A percentile compares a stretch with the other conserved stretches of the same genome.
Evolutionary conservation across 306 rosid species (phyloP).

Genomic region (Cicer judaicum): DNA sequence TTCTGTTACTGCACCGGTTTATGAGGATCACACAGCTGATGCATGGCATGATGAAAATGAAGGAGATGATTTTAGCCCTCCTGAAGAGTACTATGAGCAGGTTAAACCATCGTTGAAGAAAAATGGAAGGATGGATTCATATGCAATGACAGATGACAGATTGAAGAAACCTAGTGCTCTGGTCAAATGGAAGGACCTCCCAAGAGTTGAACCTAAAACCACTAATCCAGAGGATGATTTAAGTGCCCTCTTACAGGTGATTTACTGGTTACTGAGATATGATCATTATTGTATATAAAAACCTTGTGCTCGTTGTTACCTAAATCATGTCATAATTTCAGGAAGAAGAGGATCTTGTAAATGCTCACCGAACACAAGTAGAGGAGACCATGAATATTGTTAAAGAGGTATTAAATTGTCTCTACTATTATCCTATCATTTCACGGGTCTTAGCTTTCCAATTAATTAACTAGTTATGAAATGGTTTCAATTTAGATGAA

Average conservation of each 20-base stretch:
- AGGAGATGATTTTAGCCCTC: constrained; percentile 69
- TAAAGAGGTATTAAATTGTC: constrained; percentile 70
- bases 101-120: constrained; percentile 78
- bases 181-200: constrained; percentile 75
- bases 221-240: constrained; percentile 78
- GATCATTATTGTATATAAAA: neutral
- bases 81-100: constrained; percentile 75
- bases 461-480: constrained; percentile 29
- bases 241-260: constrained; percentile 88
- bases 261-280: constrained; percentile 30
- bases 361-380: constrained; percentile 95
- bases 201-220: constrained; percentile 64
- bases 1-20: constrained; percentile 61
- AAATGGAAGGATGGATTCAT: constrained; percentile 73
- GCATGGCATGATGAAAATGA: constrained; percentile 72
- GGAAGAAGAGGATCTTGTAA: constrained; percentile 99
- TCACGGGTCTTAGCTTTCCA: constrained; percentile 18
- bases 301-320: constrained; percentile 4
- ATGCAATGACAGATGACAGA: constrained; percentile 66
- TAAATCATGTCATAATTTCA: constrained; percentile 50
- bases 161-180: constrained; percentile 68
- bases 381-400: constrained; percentile 99
- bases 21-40: constrained; percentile 63
- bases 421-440: constrained; percentile 13
- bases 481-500: constrained; percentile 15